These are phyloP conservation scores for Brassica nigra DNA, from an alignment of 345 rosid species.

Conservation along the genomic window DNA sequence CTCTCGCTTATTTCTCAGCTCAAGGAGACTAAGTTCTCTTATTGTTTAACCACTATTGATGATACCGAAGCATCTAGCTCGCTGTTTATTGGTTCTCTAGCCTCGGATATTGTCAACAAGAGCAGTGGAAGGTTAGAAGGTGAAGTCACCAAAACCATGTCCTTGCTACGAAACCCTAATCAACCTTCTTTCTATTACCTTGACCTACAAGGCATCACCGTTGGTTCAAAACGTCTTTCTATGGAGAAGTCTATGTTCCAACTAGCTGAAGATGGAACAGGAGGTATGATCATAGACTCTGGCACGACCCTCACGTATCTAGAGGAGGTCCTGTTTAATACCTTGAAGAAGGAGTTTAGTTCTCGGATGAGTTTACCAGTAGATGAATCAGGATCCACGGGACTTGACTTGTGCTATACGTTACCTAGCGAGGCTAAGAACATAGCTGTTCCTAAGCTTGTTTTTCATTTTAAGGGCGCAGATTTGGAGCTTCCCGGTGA, in stretches of 20 bases:
- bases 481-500: constrained; percentile 81
- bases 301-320: constrained; percentile 89
- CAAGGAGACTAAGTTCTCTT: constrained; percentile 71
- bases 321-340: constrained; percentile 53
- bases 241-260: constrained; percentile 64
- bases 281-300: constrained; percentile 89
- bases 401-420: constrained; percentile 83
- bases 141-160: constrained; percentile 46
- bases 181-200: constrained; percentile 92
- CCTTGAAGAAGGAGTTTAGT: constrained; percentile 56
- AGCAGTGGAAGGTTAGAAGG: not conserved
- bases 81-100: constrained; percentile 53
- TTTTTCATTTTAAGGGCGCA: constrained; percentile 71
- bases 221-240: constrained; percentile 62
- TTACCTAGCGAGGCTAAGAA: constrained; percentile 44
- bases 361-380: constrained; percentile 53
- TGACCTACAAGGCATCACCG: constrained; percentile 80
- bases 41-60: constrained; percentile 74
- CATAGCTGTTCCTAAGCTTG: constrained; percentile 65
- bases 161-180: constrained; percentile 56
- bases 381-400: constrained; percentile 55
- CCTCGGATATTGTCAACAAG: constrained; percentile 28
- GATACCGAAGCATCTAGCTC: constrained; percentile 54
- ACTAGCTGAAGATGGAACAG: constrained; percentile 69
- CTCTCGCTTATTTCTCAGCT: constrained; percentile 81